Evolutionary conservation across 495 filamentous ascomycete species (phyloP).

Genomic region (Neurospora sp.): DNA sequence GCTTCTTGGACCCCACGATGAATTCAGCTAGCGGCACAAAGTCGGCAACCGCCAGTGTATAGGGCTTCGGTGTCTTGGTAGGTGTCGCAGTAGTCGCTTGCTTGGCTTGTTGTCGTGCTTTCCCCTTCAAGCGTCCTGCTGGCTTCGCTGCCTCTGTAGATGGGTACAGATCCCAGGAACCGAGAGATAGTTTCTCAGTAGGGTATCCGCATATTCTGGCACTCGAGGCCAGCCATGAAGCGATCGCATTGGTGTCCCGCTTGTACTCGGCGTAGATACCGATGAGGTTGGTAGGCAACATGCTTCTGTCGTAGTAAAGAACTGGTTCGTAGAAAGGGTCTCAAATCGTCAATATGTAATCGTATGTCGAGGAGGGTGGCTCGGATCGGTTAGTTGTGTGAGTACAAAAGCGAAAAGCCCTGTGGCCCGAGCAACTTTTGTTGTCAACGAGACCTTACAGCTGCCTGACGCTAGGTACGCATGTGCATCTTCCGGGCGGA

Average conservation of each 20-base stretch:
- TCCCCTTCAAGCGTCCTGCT: conserved; percentile 20
- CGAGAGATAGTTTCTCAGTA: conserved; percentile 3
- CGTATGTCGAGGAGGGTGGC: background rate
- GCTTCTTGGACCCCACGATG: conserved; percentile 15
- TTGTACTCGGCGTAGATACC: conserved; percentile 39
- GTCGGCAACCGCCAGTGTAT: conserved; percentile 29
- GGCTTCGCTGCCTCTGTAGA: background rate
- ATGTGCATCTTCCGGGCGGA: background rate
- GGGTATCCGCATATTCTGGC: conserved; percentile 29
- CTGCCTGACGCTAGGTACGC: background rate
- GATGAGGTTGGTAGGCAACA: conserved; percentile 13
- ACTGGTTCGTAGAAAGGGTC: background rate
- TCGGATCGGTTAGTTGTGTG: background rate
- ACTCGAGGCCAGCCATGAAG: conserved; percentile 39
- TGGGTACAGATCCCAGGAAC: background rate
- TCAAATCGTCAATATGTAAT: background rate
- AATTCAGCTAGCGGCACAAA: conserved; percentile 29
- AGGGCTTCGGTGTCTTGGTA: conserved; percentile 3
- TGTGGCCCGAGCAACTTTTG: background rate
- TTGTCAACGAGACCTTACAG: background rate
- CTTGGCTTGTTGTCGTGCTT: conserved; percentile 12
- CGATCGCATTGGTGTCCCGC: conserved; percentile 35
- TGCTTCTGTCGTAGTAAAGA: background rate
- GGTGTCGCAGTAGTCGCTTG: conserved; percentile 4
- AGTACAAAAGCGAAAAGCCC: background rate